These are phyloP conservation scores for Eucalyptus dawsonii DNA, from an alignment of 345 rosid species.

Conservation along the genomic window DNA sequence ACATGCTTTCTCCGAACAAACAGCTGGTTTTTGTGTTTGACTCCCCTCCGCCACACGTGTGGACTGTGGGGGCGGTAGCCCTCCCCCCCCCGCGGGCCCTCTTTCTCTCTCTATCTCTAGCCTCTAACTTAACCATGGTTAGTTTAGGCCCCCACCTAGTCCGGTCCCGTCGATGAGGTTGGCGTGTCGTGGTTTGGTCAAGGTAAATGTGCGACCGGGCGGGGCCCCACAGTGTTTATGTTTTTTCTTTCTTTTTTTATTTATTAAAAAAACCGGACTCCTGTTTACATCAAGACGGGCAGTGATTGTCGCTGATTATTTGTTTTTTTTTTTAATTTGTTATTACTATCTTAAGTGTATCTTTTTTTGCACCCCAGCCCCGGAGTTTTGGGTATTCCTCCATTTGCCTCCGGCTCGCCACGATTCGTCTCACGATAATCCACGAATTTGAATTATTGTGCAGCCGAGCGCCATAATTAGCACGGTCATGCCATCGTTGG, in stretches of 20 bases:
- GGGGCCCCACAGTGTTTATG: neutral
- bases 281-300: constrained; percentile 15
- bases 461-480: neutral
- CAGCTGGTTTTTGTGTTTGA: constrained; percentile 13
- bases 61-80: neutral
- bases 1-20: neutral
- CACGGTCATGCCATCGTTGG: neutral
- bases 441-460: neutral
- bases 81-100: neutral
- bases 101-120: neutral
- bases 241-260: neutral
- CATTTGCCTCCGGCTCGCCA: neutral
- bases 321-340: neutral
- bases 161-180: neutral
- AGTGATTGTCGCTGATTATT: neutral
- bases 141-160: neutral
- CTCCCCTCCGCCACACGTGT: constrained; percentile 61
- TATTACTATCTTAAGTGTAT: neutral
- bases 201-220: neutral
- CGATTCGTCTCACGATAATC: neutral
- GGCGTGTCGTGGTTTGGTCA: constrained; percentile 14
- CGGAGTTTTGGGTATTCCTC: neutral
- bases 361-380: neutral
- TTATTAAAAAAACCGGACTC: constrained; percentile 12
- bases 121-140: neutral